phyloP scores from a whole-genome alignment of 495 filamentous ascomycete genomes.

The Lophiotrema nucula region DNA sequence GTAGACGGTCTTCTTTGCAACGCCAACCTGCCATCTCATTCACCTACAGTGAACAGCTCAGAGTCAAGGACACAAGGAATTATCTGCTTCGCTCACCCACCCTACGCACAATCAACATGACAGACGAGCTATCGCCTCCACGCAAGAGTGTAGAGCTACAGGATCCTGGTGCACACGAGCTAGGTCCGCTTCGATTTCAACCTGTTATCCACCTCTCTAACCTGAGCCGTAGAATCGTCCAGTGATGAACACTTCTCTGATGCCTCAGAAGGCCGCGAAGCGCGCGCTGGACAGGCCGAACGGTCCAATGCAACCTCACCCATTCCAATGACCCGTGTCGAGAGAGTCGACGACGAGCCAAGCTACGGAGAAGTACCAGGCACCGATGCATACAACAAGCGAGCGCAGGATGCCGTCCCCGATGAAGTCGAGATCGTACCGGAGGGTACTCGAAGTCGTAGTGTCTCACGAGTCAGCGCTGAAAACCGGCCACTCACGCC shows the following conservation, averaged over 20 bases:
- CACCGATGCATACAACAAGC: conserved; percentile 57
- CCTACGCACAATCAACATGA: too few species aligned
- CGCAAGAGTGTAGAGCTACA: conserved; percentile 59
- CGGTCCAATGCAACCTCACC: conserved; percentile 49
- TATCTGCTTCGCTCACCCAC: too few species aligned
- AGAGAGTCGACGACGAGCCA: conserved; percentile 55
- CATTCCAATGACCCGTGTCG: conserved; percentile 61
- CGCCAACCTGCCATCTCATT: too few species aligned
- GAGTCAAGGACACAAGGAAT: too few species aligned
- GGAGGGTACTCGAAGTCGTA: conserved; percentile 53
- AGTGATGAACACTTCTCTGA: conserved; percentile 89
- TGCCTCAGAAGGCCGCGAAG: conserved; percentile 66
- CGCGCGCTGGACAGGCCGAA: conserved; percentile 22
- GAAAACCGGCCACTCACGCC: conserved; percentile 49
- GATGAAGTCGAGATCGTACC: conserved; percentile 64
- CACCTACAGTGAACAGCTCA: too few species aligned
- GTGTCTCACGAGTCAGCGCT: conserved; percentile 42
- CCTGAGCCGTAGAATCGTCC: conserved; percentile 52
- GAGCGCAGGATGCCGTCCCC: conserved; percentile 61
- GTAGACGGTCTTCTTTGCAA: too few species aligned
- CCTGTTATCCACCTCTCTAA: not conserved
- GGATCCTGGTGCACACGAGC: conserved; percentile 80
- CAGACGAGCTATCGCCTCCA: conserved; percentile 62
- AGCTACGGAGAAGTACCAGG: conserved; percentile 63
- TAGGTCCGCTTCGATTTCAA: conserved; percentile 54